phyloP scores from a whole-genome alignment of 805 yeast species.

The Hanseniaspora guilliermondii region DNA sequence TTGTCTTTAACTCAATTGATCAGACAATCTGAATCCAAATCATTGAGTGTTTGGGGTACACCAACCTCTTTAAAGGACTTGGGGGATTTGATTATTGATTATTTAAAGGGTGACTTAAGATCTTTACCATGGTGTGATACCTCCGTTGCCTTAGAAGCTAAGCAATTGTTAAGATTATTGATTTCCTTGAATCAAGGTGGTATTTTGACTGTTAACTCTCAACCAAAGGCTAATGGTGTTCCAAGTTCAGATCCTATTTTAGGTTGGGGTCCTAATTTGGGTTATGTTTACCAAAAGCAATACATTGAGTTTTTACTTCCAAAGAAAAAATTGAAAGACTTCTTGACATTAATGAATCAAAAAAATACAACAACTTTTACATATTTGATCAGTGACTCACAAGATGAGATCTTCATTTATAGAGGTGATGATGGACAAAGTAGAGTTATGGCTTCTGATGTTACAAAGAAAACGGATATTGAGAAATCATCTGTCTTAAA shows the following conservation, averaged over 20 bases:
- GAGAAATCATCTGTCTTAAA: constrained; percentile 4
- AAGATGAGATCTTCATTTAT: constrained; percentile 25
- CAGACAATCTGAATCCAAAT: constrained; percentile 70
- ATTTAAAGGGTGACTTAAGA: constrained; percentile 54
- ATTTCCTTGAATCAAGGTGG: constrained; percentile 53
- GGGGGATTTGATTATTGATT: constrained; percentile 49
- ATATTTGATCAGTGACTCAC: constrained; percentile 42
- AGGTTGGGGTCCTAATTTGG: constrained; percentile 95
- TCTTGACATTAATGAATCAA: constrained; percentile 36
- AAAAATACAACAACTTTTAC: constrained; percentile 58
- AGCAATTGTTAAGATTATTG: constrained; percentile 46
- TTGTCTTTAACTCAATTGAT: constrained; percentile 66
- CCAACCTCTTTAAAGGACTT: constrained; percentile 55
- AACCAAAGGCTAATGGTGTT: constrained; percentile 79
- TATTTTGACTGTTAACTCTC: constrained; percentile 78
- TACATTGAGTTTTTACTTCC: constrained; percentile 78
- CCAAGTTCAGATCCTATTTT: constrained; percentile 54
- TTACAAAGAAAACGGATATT: constrained; percentile 3
- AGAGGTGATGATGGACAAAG: constrained; percentile 14
- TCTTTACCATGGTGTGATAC: constrained; percentile 93
- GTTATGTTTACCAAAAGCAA: constrained; percentile 89
- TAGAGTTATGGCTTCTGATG: constrained; percentile 6
- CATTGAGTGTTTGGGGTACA: constrained; percentile 76
- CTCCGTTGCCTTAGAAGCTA: constrained; percentile 68
- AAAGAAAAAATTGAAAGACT: constrained; percentile 30